Evolutionary conservation across 2,329 filamentous ascomycete genomes (phyloP), one percentile per base, ranked within the genome.

Genomic region (Penicillium brasilianum): DNA sequence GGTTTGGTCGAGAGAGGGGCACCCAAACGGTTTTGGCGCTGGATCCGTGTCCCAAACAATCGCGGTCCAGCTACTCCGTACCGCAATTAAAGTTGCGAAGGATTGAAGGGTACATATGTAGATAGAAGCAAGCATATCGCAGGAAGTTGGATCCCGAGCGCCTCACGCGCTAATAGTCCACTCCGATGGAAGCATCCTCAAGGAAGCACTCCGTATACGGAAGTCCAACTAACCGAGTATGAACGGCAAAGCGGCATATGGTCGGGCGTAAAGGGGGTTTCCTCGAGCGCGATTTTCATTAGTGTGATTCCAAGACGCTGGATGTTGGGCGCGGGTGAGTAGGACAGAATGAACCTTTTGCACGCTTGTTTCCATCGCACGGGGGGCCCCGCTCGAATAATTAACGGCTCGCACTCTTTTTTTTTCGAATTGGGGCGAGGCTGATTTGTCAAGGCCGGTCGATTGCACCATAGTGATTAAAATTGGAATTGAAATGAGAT

Each of bases 51-150:
- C 36, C 20, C 54, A 53, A 58, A 48, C 37, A 37, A 25, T 16
- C 16, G n/a, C 32, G 41, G 44, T 2, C 14, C 22, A 48, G 25
- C 14, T 7, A 30, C 44, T 49, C 41, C 46, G 32, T 30, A n/a
- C 32, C 34, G 28, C 20, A 44, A 55, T 48, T 59, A 55, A 49
- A 55, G 57, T 59, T 59, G 18, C 50, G 43, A 55, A 55, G 57
- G 57, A 59, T 55, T 55, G 14, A 59, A 59, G 50, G 34, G 36
- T 59, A 20, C 25, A 28, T n/a, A n/a, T 22, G 36, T 59, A 20
- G n/a, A 28, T n/a, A n/a, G 49, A 32, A 58, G 25, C 28, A 50
- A 50, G 48, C 48, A 34, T 18, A 50, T 48, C 44, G 28, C 4
- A 22, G 48, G 28, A 50, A 4, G 14, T 50, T 20, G 18, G 48